phyloP scores from a whole-genome alignment of 768 basidiomycete species.

The Leccinum barrowsii region DNA sequence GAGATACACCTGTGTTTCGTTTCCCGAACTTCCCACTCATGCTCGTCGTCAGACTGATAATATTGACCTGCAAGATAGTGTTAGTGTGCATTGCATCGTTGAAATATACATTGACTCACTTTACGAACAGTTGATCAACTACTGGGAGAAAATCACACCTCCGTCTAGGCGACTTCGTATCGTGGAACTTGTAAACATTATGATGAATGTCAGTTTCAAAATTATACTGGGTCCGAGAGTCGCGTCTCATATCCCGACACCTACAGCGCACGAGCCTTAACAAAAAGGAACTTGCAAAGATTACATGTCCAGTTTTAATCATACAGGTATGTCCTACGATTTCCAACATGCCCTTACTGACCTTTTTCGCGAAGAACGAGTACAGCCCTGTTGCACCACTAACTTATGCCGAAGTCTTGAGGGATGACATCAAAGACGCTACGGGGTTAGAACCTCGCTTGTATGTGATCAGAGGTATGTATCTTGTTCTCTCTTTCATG shows the following conservation, averaged over 20 bases:
- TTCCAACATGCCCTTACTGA: constrained; percentile 1
- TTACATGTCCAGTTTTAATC: constrained; percentile 63
- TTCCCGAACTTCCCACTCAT: constrained; percentile 1
- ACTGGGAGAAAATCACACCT: constrained; percentile 57
- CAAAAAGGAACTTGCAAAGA: constrained; percentile 43
- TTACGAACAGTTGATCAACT: constrained; percentile 53
- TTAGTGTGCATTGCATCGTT: constrained; percentile 30
- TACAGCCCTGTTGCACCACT: constrained; percentile 50
- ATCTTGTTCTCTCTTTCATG: background rate
- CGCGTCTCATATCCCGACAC: constrained; percentile 1
- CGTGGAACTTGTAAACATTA: constrained; percentile 51
- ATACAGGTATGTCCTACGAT: constrained; percentile 49
- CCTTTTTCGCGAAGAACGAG: constrained; percentile 49
- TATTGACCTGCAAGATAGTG: constrained; percentile 61
- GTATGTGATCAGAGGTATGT: constrained; percentile 59
- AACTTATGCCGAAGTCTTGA: constrained; percentile 54
- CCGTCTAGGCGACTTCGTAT: constrained; percentile 51
- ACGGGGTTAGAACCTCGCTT: constrained; percentile 45
- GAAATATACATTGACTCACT: constrained; percentile 7
- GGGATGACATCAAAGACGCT: constrained; percentile 46
- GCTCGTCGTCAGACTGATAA: constrained; percentile 27
- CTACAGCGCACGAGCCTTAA: constrained; percentile 54
- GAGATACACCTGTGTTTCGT: constrained; percentile 20
- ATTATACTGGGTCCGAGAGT: background rate
- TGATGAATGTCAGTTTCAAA: constrained; percentile 52